These are phyloP conservation scores for Chalaropsis thielavioides DNA, from an alignment of 2,329 filamentous ascomycete genomes.

Conservation along the genomic window DNA sequence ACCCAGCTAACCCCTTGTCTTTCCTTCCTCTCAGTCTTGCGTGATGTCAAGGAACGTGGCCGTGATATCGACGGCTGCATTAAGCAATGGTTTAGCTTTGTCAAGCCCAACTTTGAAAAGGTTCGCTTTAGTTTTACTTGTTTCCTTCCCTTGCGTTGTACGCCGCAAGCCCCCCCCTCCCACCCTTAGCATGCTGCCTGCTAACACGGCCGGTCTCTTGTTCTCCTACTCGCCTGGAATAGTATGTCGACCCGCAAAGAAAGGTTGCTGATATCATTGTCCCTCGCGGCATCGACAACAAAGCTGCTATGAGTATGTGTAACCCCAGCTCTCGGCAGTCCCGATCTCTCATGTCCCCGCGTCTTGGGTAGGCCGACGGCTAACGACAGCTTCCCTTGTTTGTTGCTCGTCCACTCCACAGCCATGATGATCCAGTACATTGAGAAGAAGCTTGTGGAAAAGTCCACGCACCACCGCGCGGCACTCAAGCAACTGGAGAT, in stretches of 20 bases:
- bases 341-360: no score
- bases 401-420: slow-evolving; percentile 23
- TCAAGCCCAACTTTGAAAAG: slow-evolving; percentile 92
- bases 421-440: slow-evolving; percentile 92
- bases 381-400: not conserved
- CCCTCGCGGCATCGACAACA: slow-evolving; percentile 85
- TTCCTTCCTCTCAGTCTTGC: slow-evolving; percentile 45
- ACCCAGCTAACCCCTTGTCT: not conserved
- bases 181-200: no score
- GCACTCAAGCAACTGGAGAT: slow-evolving; percentile 64
- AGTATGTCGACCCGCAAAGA: slow-evolving; percentile 81
- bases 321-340: not conserved
- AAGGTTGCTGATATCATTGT: slow-evolving; percentile 76
- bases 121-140: slow-evolving; percentile 23
- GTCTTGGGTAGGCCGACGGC: not conserved
- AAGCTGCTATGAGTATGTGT: slow-evolving; percentile 65
- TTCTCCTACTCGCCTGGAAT: not conserved
- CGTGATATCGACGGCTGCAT: slow-evolving; percentile 90
- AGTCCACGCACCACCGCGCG: slow-evolving; percentile 68
- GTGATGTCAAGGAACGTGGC: slow-evolving; percentile 79
- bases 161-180: no score
- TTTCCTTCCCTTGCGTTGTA: no score
- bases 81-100: slow-evolving; percentile 93
- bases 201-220: not conserved
- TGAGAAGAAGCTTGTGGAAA: slow-evolving; percentile 69